Conservation (phyloP, 2,329 filamentous ascomycete genomes). For the Clonostachys rhizophaga region DNA sequence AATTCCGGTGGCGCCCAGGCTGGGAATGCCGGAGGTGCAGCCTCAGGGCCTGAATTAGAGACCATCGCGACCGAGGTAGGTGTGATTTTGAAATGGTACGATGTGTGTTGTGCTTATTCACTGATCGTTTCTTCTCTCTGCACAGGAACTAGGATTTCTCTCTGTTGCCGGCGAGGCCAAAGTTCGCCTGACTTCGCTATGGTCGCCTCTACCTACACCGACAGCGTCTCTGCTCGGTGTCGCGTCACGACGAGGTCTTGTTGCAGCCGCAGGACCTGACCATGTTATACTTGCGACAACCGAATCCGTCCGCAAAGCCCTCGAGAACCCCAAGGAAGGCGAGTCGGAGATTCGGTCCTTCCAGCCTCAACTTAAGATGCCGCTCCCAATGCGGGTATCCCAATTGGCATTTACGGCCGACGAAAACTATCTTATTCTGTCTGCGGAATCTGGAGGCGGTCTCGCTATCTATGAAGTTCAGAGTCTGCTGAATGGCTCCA, state of each 20-base stretch:
- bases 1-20: slow-evolving; percentile 36
- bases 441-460: slow-evolving; percentile 75
- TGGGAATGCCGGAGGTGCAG: slow-evolving; percentile 30
- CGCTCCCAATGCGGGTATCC: slow-evolving; percentile 71
- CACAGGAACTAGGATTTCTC: slow-evolving; percentile 72
- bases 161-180: slow-evolving; percentile 77
- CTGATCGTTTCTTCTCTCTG: background rate
- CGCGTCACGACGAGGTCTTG: slow-evolving; percentile 72
- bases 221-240: slow-evolving; percentile 82
- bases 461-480: slow-evolving; percentile 79
- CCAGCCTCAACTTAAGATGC: slow-evolving; percentile 67
- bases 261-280: slow-evolving; percentile 85
- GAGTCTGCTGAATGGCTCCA: slow-evolving; percentile 59
- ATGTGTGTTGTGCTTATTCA: slow-evolving; percentile 1
- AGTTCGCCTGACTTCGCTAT: slow-evolving; percentile 73
- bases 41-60: slow-evolving; percentile 60
- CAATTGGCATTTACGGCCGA: slow-evolving; percentile 91
- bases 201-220: slow-evolving; percentile 70
- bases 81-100: slow-evolving; percentile 5
- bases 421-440: slow-evolving; percentile 78
- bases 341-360: slow-evolving; percentile 67
- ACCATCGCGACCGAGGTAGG: slow-evolving; percentile 79
- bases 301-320: slow-evolving; percentile 71
- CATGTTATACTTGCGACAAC: slow-evolving; percentile 72
- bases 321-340: slow-evolving; percentile 53